Evolutionary conservation across 805 yeast genomes (phyloP).

Genomic region (Spathaspora sp.): DNA sequence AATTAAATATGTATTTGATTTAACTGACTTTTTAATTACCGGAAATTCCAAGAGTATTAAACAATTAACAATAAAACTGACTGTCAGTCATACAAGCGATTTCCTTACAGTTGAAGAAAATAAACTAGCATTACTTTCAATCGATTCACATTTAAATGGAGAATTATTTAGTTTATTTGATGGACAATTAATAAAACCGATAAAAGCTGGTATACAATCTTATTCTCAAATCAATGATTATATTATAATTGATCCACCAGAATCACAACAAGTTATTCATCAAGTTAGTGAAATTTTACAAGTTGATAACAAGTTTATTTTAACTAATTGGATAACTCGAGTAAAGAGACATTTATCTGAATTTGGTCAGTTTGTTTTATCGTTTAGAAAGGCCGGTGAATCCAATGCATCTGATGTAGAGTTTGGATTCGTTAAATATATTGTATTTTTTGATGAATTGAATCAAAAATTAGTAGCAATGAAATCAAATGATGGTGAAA

Average conservation of each 20-base stretch:
- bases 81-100: slow-evolving; percentile 2
- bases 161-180: slow-evolving; percentile 8
- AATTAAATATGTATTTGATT: slow-evolving; percentile 12
- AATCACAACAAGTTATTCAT: slow-evolving; percentile 21
- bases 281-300: slow-evolving; percentile 30
- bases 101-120: slow-evolving; percentile 8
- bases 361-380: slow-evolving; percentile 23
- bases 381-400: slow-evolving; percentile 3
- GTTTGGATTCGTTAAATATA: slow-evolving; percentile 30
- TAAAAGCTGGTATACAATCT: slow-evolving; percentile 3
- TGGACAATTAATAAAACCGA: slow-evolving; percentile 2
- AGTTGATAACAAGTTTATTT: slow-evolving; percentile 13
- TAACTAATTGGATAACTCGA: slow-evolving; percentile 27
- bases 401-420: slow-evolving; percentile 13
- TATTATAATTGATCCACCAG: slow-evolving; percentile 30
- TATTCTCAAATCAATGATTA: slow-evolving; percentile 7
- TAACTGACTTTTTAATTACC: slow-evolving; percentile 19
- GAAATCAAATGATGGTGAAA: slow-evolving; percentile 34
- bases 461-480: slow-evolving; percentile 36
- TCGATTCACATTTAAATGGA: slow-evolving; percentile 3
- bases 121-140: slow-evolving; percentile 1
- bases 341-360: slow-evolving; percentile 29
- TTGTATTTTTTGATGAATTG: slow-evolving; percentile 23
- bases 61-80: slow-evolving; percentile 7
- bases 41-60: slow-evolving; percentile 15